phyloP scores from a whole-genome alignment of 108 stramenopile genomes.

The Fistulifera pelliculosa region DNA sequence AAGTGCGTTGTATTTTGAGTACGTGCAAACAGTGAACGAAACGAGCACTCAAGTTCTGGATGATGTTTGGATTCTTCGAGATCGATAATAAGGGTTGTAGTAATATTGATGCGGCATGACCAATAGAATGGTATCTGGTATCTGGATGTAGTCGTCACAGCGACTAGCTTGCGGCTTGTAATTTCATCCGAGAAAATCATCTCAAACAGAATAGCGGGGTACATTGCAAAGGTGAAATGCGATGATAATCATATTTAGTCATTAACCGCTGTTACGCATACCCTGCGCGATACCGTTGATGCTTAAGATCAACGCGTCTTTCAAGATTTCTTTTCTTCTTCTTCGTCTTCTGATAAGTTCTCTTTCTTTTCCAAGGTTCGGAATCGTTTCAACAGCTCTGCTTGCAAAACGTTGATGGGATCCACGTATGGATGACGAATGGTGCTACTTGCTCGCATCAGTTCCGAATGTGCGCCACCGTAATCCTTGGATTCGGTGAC shows the following conservation, averaged over 20 bases:
- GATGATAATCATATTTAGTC: background rate
- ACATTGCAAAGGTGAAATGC: background rate
- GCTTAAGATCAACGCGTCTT: constrained; percentile 83
- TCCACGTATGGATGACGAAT: constrained; percentile 95
- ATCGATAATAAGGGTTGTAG: too few species aligned
- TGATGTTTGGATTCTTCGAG: background rate
- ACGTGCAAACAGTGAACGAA: constrained; percentile 8
- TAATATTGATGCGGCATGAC: too few species aligned
- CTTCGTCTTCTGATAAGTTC: constrained; percentile 50
- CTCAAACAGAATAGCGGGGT: background rate
- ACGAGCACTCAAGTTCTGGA: background rate
- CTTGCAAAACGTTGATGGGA: constrained; percentile 95
- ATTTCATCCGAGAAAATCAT: too few species aligned
- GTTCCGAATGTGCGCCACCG: constrained; percentile 68
- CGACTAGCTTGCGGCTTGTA: too few species aligned
- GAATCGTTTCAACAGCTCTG: constrained; percentile 82
- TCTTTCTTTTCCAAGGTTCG: constrained; percentile 39
- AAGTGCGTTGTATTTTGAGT: constrained; percentile 38
- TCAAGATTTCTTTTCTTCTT: constrained; percentile 45
- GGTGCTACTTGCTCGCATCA: constrained; percentile 73
- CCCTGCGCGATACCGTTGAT: constrained; percentile 94
- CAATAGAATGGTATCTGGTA: too few species aligned
- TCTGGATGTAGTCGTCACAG: too few species aligned
- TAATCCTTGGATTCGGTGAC: constrained; percentile 73
- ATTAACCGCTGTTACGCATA: constrained; percentile 95